These are phyloP conservation scores for Sphaerosporella brunnea DNA, from an alignment of 495 filamentous ascomycete species.

Conservation along the genomic window DNA sequence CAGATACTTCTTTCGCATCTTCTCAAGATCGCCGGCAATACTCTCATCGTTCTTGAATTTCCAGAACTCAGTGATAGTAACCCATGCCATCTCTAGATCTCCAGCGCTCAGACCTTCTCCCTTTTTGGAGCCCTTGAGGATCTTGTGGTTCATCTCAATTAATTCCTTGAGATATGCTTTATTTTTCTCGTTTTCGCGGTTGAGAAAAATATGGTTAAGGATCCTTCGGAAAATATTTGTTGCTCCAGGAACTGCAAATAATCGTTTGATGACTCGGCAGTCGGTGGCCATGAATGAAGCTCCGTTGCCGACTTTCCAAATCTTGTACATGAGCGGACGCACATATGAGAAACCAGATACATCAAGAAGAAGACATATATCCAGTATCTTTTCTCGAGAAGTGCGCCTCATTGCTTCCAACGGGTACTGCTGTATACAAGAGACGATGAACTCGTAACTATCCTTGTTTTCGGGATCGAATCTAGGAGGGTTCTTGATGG, in stretches of 20 bases:
- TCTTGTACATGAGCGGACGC: conserved; percentile 9
- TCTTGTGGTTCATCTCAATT: not conserved
- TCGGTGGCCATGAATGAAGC: conserved; percentile 14
- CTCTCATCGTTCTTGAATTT: conserved; percentile 2
- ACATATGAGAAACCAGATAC: not conserved
- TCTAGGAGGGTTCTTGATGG: not conserved
- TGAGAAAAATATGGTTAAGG: not conserved
- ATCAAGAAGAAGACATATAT: conserved; percentile 13
- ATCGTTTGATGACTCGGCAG: not conserved
- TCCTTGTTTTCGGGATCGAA: not conserved
- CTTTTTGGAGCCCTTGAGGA: not conserved
- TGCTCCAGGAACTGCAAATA: not conserved
- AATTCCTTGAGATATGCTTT: not conserved
- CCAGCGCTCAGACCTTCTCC: not conserved
- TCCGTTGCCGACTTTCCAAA: conserved; percentile 20
- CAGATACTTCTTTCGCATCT: conserved; percentile 1
- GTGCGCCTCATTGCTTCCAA: conserved; percentile 15
- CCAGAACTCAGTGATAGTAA: conserved; percentile 20
- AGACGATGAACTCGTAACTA: conserved; percentile 12
- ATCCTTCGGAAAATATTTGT: not conserved
- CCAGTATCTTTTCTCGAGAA: conserved; percentile 17
- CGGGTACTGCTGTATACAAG: conserved; percentile 15
- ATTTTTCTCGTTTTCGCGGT: conserved; percentile 4
- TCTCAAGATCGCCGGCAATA: not conserved
- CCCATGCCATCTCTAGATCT: conserved; percentile 2